Evolutionary conservation across 345 rosid species (phyloP), one percentile per base, ranked within the genome.

Genomic region (Eucalyptus regnans): DNA sequence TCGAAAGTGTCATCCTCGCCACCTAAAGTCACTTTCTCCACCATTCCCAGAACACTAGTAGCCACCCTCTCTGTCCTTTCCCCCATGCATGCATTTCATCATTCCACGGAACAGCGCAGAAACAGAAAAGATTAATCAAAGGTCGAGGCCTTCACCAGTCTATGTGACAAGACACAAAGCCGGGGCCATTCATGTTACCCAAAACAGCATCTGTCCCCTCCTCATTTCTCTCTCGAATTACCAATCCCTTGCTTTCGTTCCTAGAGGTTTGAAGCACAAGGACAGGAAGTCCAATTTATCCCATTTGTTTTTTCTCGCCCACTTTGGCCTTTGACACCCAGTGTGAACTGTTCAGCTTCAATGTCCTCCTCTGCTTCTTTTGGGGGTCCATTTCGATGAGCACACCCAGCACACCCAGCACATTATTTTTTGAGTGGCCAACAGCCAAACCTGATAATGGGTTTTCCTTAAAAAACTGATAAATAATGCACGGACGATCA

Each of bases 381-480:
- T 76, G 46, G 25, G 83, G 83, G 83, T 76, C 83, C 83, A 76
- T 76, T 71, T 37, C 81, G 44, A 9, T 76, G 83, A 9, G 83
- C 83, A 48, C 50, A 50, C 66, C 12, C 31, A 87, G 83, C 46
- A 54, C 88, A 71, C 89, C 87, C 46, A 86, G 90, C 91, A 52
- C 90, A 89, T 56, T 60, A 76, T 51, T 87, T 89, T 85, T 52
- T 33, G 60, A 94, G 95, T 95, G 96, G 95, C 94, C 91, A 95
- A 93, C 95, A 95, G 86, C 93, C 91, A 79, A 91, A 90, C 93
- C 94, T 89, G 86, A 91, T 91, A 89, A 89, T 89, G 87, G 89
- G 94, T 90, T 52, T 87, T 23, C 48, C 23, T 76, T 76, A 76
- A 20, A 76, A 76, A 37, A 76, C 48, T 76, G 83, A 10, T 15